Evolutionary conservation across 1,284 basidiomycete species (phyloP).

Genomic region (Ceratobasidium sp.): DNA sequence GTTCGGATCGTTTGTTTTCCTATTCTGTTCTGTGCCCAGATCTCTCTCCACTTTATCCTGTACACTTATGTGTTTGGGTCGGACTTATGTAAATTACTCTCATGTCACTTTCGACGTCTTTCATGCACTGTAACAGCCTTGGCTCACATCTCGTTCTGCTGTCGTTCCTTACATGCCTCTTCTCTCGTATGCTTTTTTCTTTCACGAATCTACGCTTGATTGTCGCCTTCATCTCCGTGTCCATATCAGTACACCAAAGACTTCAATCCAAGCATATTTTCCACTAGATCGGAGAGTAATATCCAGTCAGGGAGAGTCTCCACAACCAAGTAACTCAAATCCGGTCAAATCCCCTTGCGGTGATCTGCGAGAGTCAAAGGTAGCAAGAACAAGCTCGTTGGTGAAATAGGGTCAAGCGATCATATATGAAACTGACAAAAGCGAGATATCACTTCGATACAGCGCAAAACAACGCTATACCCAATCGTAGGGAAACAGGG

Average conservation of each 20-base stretch:
- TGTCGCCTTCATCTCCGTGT: slow-evolving; percentile 3
- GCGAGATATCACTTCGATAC: background rate
- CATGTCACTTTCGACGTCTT: slow-evolving; percentile 9
- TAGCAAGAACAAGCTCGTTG: too few species aligned
- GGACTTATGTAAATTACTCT: slow-evolving; percentile 34
- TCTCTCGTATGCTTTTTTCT: slow-evolving; percentile 13
- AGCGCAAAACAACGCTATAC: too few species aligned
- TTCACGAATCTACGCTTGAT: slow-evolving; percentile 25
- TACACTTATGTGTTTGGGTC: slow-evolving; percentile 36
- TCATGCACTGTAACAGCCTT: slow-evolving; percentile 21
- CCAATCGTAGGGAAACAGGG: background rate
- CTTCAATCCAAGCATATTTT: background rate
- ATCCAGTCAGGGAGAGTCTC: too few species aligned
- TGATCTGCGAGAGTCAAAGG: slow-evolving; percentile 13
- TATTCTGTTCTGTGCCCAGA: slow-evolving; percentile 12
- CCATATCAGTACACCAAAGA: slow-evolving; percentile 10
- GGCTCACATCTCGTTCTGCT: slow-evolving; percentile 1
- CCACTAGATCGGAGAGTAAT: too few species aligned
- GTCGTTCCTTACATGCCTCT: slow-evolving; percentile 2
- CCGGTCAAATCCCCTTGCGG: slow-evolving; percentile 34
- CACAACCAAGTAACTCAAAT: slow-evolving; percentile 11
- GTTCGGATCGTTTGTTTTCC: slow-evolving; percentile 16
- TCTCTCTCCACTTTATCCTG: slow-evolving; percentile 16
- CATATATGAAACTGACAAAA: slow-evolving; percentile 9
- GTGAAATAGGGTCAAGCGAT: background rate